Conservation (phyloP, 164 flowering plant species). For the Akebia trifoliata region DNA sequence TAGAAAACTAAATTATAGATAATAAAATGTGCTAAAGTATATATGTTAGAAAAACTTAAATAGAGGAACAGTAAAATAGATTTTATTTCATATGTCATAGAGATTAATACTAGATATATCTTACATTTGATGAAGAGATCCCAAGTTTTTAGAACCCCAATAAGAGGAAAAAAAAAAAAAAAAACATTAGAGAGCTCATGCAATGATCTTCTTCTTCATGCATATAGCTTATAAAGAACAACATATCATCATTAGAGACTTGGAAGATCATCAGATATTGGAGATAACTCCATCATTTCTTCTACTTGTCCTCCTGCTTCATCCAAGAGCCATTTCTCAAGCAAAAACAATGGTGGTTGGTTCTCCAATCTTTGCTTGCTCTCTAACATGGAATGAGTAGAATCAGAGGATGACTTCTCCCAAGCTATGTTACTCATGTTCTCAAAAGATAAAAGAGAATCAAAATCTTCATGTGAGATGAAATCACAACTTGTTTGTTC, state of each 20-base stretch:
- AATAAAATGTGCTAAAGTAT: no score
- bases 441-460: constrained; percentile 46
- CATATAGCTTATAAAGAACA: not conserved
- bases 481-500: constrained; percentile 25
- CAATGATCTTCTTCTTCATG: not conserved
- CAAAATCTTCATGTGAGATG: constrained; percentile 44
- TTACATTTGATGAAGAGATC: not conserved
- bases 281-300: constrained; percentile 54
- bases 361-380: constrained; percentile 9
- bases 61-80: no score
- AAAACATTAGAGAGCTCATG: not conserved
- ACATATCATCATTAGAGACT: not conserved
- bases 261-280: constrained; percentile 31
- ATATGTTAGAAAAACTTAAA: no score
- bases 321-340: constrained; percentile 34
- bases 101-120: not conserved
- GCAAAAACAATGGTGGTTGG: constrained; percentile 14
- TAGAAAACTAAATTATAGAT: no score
- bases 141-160: not conserved
- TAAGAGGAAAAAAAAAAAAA: not conserved
- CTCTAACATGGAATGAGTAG: constrained; percentile 12
- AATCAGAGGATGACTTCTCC: constrained; percentile 38
- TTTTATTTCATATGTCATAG: not conserved
- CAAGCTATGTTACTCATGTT: constrained; percentile 30
- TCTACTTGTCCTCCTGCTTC: constrained; percentile 22